phyloP scores from a whole-genome alignment of 768 basidiomycete species.

The Mycena amicta region DNA sequence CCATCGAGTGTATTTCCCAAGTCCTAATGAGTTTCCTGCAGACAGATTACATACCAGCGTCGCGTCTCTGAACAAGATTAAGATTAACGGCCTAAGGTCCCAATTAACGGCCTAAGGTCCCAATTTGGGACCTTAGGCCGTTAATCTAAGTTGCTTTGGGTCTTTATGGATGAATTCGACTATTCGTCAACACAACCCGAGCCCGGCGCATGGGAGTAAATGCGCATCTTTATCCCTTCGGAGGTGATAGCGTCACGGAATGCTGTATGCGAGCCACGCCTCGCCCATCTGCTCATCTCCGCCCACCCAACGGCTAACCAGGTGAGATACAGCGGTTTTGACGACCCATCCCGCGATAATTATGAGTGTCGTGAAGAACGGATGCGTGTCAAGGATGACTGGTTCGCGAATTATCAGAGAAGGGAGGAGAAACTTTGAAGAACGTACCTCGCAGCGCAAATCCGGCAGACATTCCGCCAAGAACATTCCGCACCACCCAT shows the following conservation, averaged over 20 bases:
- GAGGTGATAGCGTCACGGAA: no score
- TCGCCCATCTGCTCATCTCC: constrained; percentile 58
- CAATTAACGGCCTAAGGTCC: no score
- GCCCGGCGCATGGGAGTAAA: no score
- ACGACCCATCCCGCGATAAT: constrained; percentile 73
- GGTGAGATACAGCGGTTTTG: constrained; percentile 63
- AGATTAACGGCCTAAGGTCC: no score
- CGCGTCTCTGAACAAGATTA: no score
- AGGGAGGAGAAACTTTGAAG: constrained; percentile 3
- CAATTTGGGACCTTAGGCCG: no score
- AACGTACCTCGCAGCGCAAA: constrained; percentile 79
- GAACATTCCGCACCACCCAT: constrained; percentile 81
- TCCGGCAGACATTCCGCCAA: constrained; percentile 86
- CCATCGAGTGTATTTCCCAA: no score
- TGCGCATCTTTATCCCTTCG: no score
- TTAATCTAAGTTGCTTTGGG: no score
- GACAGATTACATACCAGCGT: neutral
- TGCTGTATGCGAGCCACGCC: constrained; percentile 82
- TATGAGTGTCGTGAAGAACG: constrained; percentile 72
- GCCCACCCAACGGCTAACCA: constrained; percentile 72
- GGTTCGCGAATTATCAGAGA: neutral
- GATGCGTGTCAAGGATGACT: constrained; percentile 82
- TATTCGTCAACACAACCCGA: no score
- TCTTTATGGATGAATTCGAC: no score
- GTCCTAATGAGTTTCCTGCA: neutral